Evolutionary conservation across 176 grass and related monocot species (phyloP).

Genomic region (Aegilops umbellulata): DNA sequence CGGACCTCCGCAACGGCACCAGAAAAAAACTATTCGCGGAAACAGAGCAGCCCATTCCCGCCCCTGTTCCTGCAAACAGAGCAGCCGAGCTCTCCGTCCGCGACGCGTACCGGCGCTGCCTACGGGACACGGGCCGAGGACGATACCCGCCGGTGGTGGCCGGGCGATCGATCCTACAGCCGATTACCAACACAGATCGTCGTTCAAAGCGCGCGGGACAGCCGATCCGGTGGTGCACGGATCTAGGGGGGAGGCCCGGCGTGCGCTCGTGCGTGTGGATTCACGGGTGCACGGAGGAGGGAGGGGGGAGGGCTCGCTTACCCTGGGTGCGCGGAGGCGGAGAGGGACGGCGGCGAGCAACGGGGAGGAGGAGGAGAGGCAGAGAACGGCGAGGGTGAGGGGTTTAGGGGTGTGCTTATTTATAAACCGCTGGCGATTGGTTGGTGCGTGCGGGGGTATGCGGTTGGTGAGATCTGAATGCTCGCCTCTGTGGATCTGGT

Average conservation of each 20-base stretch:
- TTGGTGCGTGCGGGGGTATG: neutral
- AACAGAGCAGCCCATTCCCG: neutral
- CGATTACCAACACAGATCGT: neutral
- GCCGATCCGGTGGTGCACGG: neutral
- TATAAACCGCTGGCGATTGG: slow-evolving; percentile 23
- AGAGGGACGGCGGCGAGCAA: neutral
- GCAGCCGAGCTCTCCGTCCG: too few species aligned
- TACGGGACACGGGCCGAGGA: neutral
- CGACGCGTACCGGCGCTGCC: neutral
- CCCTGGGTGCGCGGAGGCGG: neutral
- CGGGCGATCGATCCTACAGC: neutral
- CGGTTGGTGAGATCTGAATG: slow-evolving; percentile 40
- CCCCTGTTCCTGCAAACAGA: too few species aligned
- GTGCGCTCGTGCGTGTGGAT: neutral
- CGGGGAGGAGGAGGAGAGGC: neutral
- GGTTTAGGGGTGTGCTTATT: slow-evolving; percentile 29
- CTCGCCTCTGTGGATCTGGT: neutral
- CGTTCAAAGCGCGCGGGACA: neutral
- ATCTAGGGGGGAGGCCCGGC: neutral
- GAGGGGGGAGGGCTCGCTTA: neutral
- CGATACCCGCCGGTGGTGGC: neutral
- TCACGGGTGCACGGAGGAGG: neutral
- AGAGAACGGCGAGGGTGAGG: slow-evolving; percentile 9
- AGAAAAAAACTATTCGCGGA: neutral
- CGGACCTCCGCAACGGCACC: neutral